These are phyloP conservation scores for Penicillium salamii DNA, from an alignment of 495 filamentous ascomycete species.

Conservation along the genomic window DNA sequence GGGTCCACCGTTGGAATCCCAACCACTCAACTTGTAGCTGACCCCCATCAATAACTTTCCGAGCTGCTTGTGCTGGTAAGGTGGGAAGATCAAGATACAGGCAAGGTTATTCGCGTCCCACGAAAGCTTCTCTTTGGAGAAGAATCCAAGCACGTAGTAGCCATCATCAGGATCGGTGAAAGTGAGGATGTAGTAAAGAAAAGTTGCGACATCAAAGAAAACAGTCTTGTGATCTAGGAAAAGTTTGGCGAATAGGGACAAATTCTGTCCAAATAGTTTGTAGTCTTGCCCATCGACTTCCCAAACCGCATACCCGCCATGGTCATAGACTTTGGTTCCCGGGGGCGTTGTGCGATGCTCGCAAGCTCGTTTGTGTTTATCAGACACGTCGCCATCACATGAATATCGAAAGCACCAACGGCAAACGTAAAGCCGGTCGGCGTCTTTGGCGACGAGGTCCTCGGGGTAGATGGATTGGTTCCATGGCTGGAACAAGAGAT, in stretches of 20 bases:
- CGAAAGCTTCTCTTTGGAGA: constrained; percentile 96
- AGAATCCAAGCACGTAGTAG: constrained; percentile 79
- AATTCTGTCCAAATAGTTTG: constrained; percentile 90
- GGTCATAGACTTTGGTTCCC: constrained; percentile 54
- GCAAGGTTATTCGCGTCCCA: constrained; percentile 99
- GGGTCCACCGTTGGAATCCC: constrained; percentile 61
- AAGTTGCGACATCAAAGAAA: constrained; percentile 93
- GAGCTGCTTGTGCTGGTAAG: constrained; percentile 86
- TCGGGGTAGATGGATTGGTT: constrained; percentile 78
- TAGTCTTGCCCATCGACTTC: constrained; percentile 88
- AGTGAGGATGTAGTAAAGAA: constrained; percentile 89
- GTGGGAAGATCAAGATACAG: constrained; percentile 94
- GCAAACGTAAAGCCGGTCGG: constrained; percentile 75
- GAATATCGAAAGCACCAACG: constrained; percentile 92
- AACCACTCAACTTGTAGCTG: constrained; percentile 85
- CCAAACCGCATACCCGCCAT: constrained; percentile 67
- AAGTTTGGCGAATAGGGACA: constrained; percentile 95
- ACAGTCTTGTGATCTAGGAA: constrained; percentile 98
- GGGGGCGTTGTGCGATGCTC: constrained; percentile 38
- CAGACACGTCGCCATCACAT: constrained; percentile 61
- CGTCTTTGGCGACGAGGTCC: constrained; percentile 65
- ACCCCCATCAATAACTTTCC: constrained; percentile 89
- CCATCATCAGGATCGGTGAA: constrained; percentile 37
- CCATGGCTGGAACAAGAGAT: constrained; percentile 72
- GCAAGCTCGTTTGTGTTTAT: constrained; percentile 48